Percentiles rank a stretch among this genome's conserved stretches.
Evolutionary conservation across 192 early-diverging fungal genomes (phyloP).

Genomic region (Phlyctochytrium planicorne): DNA sequence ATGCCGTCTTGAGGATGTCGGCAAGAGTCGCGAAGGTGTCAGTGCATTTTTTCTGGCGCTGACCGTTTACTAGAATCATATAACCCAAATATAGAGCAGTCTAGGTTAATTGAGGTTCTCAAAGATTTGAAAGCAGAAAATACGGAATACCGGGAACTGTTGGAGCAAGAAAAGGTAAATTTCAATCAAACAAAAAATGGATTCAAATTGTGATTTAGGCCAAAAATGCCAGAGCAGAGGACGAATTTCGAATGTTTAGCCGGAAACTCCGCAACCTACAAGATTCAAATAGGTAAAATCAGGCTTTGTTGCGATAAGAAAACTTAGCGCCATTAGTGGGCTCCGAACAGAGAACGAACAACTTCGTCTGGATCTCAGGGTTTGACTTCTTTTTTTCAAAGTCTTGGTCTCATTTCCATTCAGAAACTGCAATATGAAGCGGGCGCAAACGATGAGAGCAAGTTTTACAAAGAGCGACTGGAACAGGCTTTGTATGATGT

Average conservation of each 20-base stretch:
- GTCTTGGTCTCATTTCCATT: too few species aligned
- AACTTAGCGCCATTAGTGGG: neutral
- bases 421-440: too few species aligned
- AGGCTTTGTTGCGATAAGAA: too few species aligned
- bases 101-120: neutral
- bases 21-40: neutral
- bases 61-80: neutral
- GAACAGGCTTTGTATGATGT: neutral
- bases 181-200: neutral
- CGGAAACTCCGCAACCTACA: neutral
- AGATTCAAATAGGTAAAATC: neutral
- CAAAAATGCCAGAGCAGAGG: neutral
- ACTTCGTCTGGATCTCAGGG: neutral
- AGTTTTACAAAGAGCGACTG: neutral
- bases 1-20: neutral
- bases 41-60: neutral
- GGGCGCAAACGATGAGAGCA: neutral
- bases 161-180: neutral
- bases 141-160: neutral
- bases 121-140: neutral
- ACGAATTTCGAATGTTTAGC: neutral
- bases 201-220: neutral
- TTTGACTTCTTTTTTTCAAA: too few species aligned
- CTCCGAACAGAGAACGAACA: neutral
- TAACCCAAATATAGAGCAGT: neutral